These are phyloP conservation scores for Hyaloperonospora brassicae DNA, from an alignment of 352 stramenopile genomes.

Conservation along the genomic window DNA sequence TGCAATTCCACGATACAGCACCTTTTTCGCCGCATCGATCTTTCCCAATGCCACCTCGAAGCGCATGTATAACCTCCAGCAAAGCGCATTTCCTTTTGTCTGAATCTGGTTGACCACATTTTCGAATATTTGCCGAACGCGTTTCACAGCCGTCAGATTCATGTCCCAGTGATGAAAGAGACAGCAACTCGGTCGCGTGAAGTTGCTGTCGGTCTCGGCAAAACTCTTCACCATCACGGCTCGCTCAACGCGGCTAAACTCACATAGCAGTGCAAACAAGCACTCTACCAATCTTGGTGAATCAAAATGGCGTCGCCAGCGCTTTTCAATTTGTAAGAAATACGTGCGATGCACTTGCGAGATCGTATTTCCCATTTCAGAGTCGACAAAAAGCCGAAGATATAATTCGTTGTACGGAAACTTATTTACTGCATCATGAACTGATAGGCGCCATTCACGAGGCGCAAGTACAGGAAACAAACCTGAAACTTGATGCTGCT, in stretches of 20 bases:
- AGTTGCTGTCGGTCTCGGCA: slow-evolving; percentile 2
- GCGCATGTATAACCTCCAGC: slow-evolving; percentile 67
- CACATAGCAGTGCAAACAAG: slow-evolving; percentile 65
- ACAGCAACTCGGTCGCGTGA: slow-evolving; percentile 33
- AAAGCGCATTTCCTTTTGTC: slow-evolving; percentile 47
- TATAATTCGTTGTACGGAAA: slow-evolving; percentile 45
- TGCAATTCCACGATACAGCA: slow-evolving; percentile 66
- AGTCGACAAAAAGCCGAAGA: slow-evolving; percentile 65
- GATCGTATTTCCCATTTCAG: slow-evolving; percentile 59
- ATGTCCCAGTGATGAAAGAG: slow-evolving; percentile 57
- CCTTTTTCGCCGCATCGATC: slow-evolving; percentile 54
- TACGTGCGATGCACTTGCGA: slow-evolving; percentile 62
- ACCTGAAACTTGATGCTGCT: slow-evolving; percentile 36
- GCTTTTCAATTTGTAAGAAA: slow-evolving; percentile 39
- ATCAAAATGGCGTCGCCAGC: slow-evolving; percentile 47
- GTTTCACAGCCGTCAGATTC: slow-evolving; percentile 42
- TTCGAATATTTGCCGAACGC: slow-evolving; percentile 58
- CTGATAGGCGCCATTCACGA: slow-evolving; percentile 38
- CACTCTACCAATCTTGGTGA: slow-evolving; percentile 60
- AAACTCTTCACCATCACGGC: slow-evolving; percentile 12
- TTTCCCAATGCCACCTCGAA: slow-evolving; percentile 71
- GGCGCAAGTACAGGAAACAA: slow-evolving; percentile 37
- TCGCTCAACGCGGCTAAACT: slow-evolving; percentile 53
- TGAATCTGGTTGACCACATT: slow-evolving; percentile 45
- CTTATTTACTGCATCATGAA: slow-evolving; percentile 30